Conservation (phyloP, 176 grass and related monocot genomes). For the Thalia dealbata region DNA sequence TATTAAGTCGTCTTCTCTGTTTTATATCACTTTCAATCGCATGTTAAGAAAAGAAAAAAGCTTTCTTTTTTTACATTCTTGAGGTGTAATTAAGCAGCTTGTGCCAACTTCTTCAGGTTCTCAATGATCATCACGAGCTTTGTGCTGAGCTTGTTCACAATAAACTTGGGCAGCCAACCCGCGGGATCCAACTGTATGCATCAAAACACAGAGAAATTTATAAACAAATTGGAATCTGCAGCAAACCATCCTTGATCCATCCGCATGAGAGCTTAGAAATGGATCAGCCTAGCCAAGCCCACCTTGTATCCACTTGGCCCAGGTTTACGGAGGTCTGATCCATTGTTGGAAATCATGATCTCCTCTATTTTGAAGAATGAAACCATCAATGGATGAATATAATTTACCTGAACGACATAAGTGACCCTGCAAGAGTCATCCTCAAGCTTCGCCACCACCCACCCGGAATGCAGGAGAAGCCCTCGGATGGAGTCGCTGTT, state of each 20-base stretch:
- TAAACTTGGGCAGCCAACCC: slow-evolving; percentile 81
- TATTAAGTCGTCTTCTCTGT: too few relatives aligned
- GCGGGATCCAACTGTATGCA: slow-evolving; percentile 64
- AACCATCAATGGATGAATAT: background rate
- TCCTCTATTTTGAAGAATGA: too few relatives aligned
- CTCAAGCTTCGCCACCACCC: slow-evolving; percentile 89
- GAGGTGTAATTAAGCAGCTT: slow-evolving; percentile 1
- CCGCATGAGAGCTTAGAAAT: too few relatives aligned
- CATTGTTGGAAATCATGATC: too few relatives aligned
- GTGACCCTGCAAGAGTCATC: slow-evolving; percentile 67
- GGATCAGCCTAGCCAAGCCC: too few relatives aligned
- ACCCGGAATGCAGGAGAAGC: slow-evolving; percentile 80
- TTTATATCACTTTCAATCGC: too few relatives aligned
- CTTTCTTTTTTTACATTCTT: background rate
- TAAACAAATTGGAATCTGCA: too few relatives aligned
- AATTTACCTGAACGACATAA: slow-evolving; percentile 55
- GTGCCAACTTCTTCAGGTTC: slow-evolving; percentile 73
- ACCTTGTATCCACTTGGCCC: too few relatives aligned
- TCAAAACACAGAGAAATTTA: background rate
- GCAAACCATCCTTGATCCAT: too few relatives aligned
- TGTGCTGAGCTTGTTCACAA: slow-evolving; percentile 72
- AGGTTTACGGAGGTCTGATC: too few relatives aligned
- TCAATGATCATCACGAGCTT: slow-evolving; percentile 89
- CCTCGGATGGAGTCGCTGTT: slow-evolving; percentile 41
- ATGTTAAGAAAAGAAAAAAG: too few relatives aligned